Evolutionary conservation across 441 rosid genomes (phyloP), one percentile per base, ranked within the genome.

Genomic region (Viola pubescens): DNA sequence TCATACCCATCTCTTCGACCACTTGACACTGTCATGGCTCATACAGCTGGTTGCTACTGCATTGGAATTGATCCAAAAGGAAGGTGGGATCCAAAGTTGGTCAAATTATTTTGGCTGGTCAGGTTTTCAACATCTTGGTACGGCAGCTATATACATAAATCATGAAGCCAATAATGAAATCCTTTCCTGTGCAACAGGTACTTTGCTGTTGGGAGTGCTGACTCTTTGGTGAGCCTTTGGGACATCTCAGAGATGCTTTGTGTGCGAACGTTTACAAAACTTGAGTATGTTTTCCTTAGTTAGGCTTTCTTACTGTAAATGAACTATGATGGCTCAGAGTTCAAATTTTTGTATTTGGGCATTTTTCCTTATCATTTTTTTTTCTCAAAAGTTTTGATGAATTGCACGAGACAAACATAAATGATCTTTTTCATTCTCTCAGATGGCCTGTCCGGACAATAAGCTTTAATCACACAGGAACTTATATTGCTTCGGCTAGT

Each of bases 401-500:
- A 48, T 2, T 41, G 63, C 41, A 61, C 59, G 14, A 58, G 10
- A 58, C 48, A 8, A 54, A 64, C 13, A 4, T 9, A 3, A 4
- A 44, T 52, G 3, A n/a, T 11, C n/a, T 38, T 14, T 68, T 45
- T 53, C 34, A 51, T 61, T 70, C 73, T 66, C 51, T 47, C 79
- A 89, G 98, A 73, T 89, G 95, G 84, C 98, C 98, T 1, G 97
- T 92, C 52, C 80, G 98, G 76, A 92, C 98, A n/a, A 86, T 92
- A 78, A 84, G 98, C 88, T 89, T 92, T 78, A 92, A 89, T 70
- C 38, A 79, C 56, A 67, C 87, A 0, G 98, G 98, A 72, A 92
- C 84, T 49, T 89, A 75, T 74, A 77, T 92, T 71, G 98, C 97
- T 73, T 87, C 98, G 68, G 98, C 97, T 54, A 89, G 98, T 65